Evolutionary conservation across 768 basidiomycete genomes (phyloP).

Genomic region (Sarcodon aspratus): DNA sequence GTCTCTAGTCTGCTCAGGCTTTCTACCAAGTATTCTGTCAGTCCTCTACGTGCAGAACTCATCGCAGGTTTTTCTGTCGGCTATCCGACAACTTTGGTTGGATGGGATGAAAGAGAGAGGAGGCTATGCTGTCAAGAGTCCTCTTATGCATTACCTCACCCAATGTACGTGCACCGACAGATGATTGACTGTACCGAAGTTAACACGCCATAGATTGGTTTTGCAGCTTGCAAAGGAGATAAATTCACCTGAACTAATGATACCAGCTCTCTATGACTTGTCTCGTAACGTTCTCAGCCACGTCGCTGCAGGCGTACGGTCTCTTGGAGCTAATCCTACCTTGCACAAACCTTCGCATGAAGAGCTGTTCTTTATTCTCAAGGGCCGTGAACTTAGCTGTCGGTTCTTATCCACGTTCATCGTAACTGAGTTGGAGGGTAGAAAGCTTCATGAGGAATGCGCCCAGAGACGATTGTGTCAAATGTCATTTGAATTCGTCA

Average conservation of each 20-base stretch:
- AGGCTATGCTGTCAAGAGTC: slow-evolving; percentile 27
- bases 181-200: no score
- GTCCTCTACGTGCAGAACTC: slow-evolving; percentile 44
- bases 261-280: slow-evolving; percentile 73
- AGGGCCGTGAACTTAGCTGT: slow-evolving; percentile 61
- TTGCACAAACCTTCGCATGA: slow-evolving; percentile 32
- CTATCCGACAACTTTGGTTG: slow-evolving; percentile 52
- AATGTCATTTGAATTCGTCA: slow-evolving; percentile 62
- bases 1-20: slow-evolving; percentile 50
- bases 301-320: slow-evolving; percentile 37
- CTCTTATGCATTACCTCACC: slow-evolving; percentile 52
- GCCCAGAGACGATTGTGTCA: slow-evolving; percentile 45
- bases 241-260: slow-evolving; percentile 45
- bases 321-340: slow-evolving; percentile 20
- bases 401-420: slow-evolving; percentile 72
- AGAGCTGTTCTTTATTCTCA: slow-evolving; percentile 50
- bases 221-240: slow-evolving; percentile 57
- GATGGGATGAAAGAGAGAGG: slow-evolving; percentile 63
- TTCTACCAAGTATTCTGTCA: slow-evolving; percentile 52
- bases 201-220: slow-evolving; percentile 31
- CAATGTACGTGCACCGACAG: slow-evolving; percentile 37
- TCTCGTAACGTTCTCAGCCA: slow-evolving; percentile 58
- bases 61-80: slow-evolving; percentile 35
- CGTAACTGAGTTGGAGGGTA: slow-evolving; percentile 60
- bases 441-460: slow-evolving; percentile 34